phyloP scores from a whole-genome alignment of 2,329 filamentous ascomycete species.

The Colletotrichum ledebouriae region DNA sequence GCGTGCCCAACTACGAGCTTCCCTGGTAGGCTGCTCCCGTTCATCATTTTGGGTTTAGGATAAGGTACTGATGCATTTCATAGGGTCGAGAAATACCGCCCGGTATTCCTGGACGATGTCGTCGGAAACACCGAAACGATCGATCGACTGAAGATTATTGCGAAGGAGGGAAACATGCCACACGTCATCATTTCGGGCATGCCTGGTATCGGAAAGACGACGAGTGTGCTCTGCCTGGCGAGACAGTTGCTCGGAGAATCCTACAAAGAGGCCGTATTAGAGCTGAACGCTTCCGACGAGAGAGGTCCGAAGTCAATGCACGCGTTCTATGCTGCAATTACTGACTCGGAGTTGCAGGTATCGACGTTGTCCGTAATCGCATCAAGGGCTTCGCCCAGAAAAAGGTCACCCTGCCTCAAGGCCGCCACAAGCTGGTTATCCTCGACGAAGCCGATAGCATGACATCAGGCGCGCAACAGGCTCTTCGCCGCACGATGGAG shows the following conservation, averaged over 20 bases:
- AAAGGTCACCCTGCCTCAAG: slow-evolving; percentile 93
- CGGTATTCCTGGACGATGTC: slow-evolving; percentile 94
- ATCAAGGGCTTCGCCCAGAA: slow-evolving; percentile 99
- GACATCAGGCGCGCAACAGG: slow-evolving; percentile 97
- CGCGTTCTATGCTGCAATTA: neutral
- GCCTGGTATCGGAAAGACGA: slow-evolving; percentile 99
- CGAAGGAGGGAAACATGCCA: slow-evolving; percentile 98
- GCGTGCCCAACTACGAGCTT: slow-evolving; percentile 75
- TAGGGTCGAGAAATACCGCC: slow-evolving; percentile 99
- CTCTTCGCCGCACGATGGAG: slow-evolving; percentile 95
- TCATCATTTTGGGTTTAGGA: neutral
- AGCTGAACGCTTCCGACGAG: slow-evolving; percentile 97
- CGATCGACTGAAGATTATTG: slow-evolving; percentile 97
- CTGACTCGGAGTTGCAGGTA: slow-evolving; percentile 66
- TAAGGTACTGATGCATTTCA: slow-evolving; percentile 45
- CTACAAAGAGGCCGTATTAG: slow-evolving; percentile 97
- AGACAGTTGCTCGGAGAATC: slow-evolving; percentile 90
- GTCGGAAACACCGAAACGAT: slow-evolving; percentile 99
- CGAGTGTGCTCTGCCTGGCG: slow-evolving; percentile 92
- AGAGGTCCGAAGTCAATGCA: slow-evolving; percentile 72
- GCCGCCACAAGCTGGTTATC: slow-evolving; percentile 95
- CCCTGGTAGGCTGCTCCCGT: slow-evolving; percentile 73
- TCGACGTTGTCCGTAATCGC: slow-evolving; percentile 95
- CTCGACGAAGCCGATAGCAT: slow-evolving; percentile 98
- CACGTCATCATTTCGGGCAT: slow-evolving; percentile 99